Base-by-base conservation (phyloP, 2,329 filamentous ascomycete genomes). In the Paradendryphiella salina region DNA sequence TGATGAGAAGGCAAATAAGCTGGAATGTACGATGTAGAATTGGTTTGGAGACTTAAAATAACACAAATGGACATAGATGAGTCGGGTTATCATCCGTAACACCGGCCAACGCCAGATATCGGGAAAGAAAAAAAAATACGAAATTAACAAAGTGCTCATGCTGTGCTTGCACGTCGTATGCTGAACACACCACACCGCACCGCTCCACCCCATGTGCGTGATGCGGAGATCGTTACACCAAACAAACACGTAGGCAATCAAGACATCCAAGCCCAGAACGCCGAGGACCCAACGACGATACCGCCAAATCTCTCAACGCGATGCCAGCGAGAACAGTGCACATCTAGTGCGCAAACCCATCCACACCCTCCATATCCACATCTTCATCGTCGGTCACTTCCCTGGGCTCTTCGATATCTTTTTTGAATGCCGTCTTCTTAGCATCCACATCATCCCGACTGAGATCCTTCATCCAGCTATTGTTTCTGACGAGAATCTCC, bases 361-460 rank as follows among this genome's bases (percentile, higher is more conserved):
- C 61, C 28, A 48, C 58, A 20, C 66, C 66, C 1, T 60, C 60
- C 69, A 73, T 72, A 29, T 71, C 70, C 20, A 70, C 67, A 49
- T 73, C 69, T 15, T 62, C 65, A 11, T 59, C 57, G 34, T 51
- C 62, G 6, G 39, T 48, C 6, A 48, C 48, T 39, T 57, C 59
- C 44, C 53, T 54, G 5, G 54, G 54, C 46, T 66, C 61, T 14
- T 71, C 69, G 9, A 70, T 52, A 31, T 63, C 57, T 42, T 69
- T 64, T 50, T 66, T 69, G 44, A 70, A 73, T 8, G 60, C 59
- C 6, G 58, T 52, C 54, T 79, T 79, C 53, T 66, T 69, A 18
- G 67, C 69, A 56, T 79, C 77, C 7, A 79, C 75, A 28, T 77
- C 76, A 31, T 79, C 75, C 41, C 73, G 74, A 48, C 69, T 74